Conservation (phyloP, 1,284 basidiomycete genomes). For the Chiua sp. region DNA sequence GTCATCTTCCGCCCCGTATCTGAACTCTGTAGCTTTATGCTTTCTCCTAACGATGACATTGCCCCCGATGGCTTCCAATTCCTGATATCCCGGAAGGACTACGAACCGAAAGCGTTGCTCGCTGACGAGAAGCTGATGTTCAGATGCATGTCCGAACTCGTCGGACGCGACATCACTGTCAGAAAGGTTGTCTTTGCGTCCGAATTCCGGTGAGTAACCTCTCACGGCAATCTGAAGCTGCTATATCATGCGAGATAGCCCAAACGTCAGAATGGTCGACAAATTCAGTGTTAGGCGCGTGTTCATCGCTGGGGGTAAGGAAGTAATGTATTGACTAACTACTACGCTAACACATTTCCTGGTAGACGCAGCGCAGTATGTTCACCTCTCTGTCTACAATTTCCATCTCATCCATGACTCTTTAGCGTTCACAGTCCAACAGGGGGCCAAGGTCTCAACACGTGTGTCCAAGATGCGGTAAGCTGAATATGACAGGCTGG, state of each 20-base stretch:
- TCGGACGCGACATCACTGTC: conserved; percentile 14
- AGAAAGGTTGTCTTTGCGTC: too few relatives aligned
- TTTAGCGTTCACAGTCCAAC: too few relatives aligned
- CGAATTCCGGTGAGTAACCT: too few relatives aligned
- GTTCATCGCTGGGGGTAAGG: too few relatives aligned
- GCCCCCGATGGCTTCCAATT: conserved; percentile 39
- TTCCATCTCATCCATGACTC: conserved; percentile 8
- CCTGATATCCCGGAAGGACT: conserved; percentile 31
- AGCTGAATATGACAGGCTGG: conserved; percentile 47
- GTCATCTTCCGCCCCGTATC: neutral
- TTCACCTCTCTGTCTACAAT: neutral
- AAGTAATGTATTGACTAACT: neutral
- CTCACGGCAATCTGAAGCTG: neutral
- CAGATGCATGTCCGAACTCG: conserved; percentile 17
- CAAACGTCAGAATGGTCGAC: conserved; percentile 40
- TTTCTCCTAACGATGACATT: conserved; percentile 24
- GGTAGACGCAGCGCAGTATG: too few relatives aligned
- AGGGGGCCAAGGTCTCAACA: conserved; percentile 46
- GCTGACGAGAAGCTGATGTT: conserved; percentile 17
- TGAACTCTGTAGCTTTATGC: conserved; percentile 5
- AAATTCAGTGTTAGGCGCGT: conserved; percentile 31
- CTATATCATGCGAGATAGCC: conserved; percentile 15
- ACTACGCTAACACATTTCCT: too few relatives aligned
- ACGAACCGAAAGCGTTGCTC: conserved; percentile 32
- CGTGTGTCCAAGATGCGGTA: conserved; percentile 46